Evolutionary conservation across 805 yeast genomes (phyloP).

Genomic region (Candida quercuum): DNA sequence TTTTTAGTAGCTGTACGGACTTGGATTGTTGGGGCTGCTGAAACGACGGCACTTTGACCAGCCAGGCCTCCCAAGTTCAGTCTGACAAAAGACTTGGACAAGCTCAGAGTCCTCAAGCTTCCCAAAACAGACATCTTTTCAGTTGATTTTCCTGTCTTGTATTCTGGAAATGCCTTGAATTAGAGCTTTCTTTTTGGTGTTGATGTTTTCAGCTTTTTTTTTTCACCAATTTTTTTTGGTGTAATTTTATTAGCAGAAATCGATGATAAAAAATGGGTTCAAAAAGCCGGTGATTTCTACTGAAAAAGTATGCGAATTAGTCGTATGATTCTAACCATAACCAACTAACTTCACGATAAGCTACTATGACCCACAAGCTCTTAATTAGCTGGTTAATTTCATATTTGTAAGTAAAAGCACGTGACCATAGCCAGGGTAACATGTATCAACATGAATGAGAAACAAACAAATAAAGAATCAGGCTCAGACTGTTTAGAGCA

Average conservation of each 20-base stretch:
- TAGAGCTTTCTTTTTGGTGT: background rate
- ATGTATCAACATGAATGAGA: too few species aligned
- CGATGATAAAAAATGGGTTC: background rate
- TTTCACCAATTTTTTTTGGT: background rate
- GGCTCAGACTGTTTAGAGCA: too few species aligned
- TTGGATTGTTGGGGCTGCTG: slow-evolving; percentile 22
- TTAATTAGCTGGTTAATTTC: too few species aligned
- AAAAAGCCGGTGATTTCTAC: too few species aligned
- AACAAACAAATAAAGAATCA: too few species aligned
- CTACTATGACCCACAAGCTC: too few species aligned
- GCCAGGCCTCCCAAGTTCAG: slow-evolving; percentile 6
- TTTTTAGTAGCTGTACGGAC: slow-evolving; percentile 90
- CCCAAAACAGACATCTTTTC: slow-evolving; percentile 15
- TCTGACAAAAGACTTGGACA: slow-evolving; percentile 11
- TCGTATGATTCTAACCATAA: too few species aligned
- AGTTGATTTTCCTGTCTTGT: background rate
- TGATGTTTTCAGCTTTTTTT: background rate
- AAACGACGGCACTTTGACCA: background rate
- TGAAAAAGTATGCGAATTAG: background rate
- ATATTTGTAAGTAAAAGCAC: too few species aligned
- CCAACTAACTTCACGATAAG: too few species aligned
- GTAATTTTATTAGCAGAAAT: background rate
- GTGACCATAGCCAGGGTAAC: too few species aligned
- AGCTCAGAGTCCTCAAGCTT: slow-evolving; percentile 8
- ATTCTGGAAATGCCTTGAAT: too few species aligned